Evolutionary conservation across 2,329 filamentous ascomycete species (phyloP), one percentile per base, ranked within the genome.

Genomic region (Rhinocladiella similis): DNA sequence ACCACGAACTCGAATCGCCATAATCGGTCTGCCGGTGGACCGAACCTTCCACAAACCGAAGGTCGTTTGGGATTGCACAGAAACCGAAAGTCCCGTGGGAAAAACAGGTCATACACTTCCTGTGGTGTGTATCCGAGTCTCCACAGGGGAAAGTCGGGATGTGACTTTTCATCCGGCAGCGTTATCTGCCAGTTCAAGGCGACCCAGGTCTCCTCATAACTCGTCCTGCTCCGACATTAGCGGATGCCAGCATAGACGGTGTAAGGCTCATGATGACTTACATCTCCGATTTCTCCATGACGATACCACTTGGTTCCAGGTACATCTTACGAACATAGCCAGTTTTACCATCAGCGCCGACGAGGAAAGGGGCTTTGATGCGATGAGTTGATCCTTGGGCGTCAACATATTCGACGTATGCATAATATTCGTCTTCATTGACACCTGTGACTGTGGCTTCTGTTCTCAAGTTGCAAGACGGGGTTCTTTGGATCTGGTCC

Each of bases 1-100:
- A 73, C 71, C 5, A 75, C 66, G 53, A 72, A 72, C 48, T 71
- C 69, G 54, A 68, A 69, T 27, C 70, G 52, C 69, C 69, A 72
- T 9, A 71, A 47, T n/a, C 62, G 59, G 45, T 71, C 69, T 13
- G 54, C 20, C 3, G 36, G 48, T 3, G 62, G 58, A 3, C 68
- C 69, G 58, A 71, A 71, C 27, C 69, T 54, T 29, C 68, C 67
- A 46, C 62, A 67, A 3, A 67, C 65, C 5, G 66, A 62, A 3
- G 66, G 58, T 35, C 66, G 45, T 5, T 58, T 53, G n/a, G 66
- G 64, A 47, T 68, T 65, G 54, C 64, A 65, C 18, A 66, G 54
- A 39, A 70, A 68, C 7, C 66, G 63, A 45, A 68, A 71, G 7
- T 66, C 56, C 10, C 16, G 49, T 3, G 68, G 68, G 52, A 68